These are phyloP conservation scores for Ricinus communis DNA, from an alignment of 345 rosid species.

Conservation along the genomic window DNA sequence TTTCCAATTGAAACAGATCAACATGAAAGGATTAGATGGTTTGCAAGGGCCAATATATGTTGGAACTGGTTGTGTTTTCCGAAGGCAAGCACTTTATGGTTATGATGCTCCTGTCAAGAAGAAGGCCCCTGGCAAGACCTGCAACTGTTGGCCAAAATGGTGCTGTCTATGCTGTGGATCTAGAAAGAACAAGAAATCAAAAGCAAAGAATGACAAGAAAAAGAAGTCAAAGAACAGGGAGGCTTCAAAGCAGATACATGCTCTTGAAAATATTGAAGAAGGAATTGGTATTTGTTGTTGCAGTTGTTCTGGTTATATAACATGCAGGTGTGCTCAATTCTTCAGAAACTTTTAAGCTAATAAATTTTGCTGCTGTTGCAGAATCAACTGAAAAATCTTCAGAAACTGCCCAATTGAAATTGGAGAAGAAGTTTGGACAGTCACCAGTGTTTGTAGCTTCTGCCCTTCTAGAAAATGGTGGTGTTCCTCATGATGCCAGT, in stretches of 20 bases:
- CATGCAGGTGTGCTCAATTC: not conserved
- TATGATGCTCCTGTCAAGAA: slow-evolving; percentile 86
- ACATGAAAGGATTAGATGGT: slow-evolving; percentile 99
- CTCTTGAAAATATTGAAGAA: slow-evolving; percentile 79
- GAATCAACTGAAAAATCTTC: slow-evolving; percentile 54
- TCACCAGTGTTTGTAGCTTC: slow-evolving; percentile 92
- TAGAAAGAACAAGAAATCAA: slow-evolving; percentile 69
- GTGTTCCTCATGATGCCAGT: slow-evolving; percentile 65
- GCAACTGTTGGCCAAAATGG: slow-evolving; percentile 98
- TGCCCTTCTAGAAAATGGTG: slow-evolving; percentile 68
- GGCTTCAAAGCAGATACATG: slow-evolving; percentile 86
- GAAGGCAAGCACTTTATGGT: slow-evolving; percentile 93
- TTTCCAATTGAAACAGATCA: slow-evolving; percentile 53
- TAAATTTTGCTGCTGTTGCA: slow-evolving; percentile 25
- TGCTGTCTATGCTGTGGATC: slow-evolving; percentile 71
- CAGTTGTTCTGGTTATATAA: not conserved
- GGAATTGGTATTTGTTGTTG: slow-evolving; percentile 31
- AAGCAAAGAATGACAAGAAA: slow-evolving; percentile 52
- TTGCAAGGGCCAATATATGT: slow-evolving; percentile 97
- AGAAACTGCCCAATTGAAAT: slow-evolving; percentile 54
- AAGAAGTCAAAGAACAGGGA: slow-evolving; percentile 73
- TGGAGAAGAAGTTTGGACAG: slow-evolving; percentile 93
- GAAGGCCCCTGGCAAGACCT: slow-evolving; percentile 84
- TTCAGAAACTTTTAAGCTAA: not conserved
- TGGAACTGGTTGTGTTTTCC: slow-evolving; percentile 96